Base-by-base conservation (phyloP, 2,329 filamentous ascomycete genomes). In the Camptophora hylomeconis region DNA sequence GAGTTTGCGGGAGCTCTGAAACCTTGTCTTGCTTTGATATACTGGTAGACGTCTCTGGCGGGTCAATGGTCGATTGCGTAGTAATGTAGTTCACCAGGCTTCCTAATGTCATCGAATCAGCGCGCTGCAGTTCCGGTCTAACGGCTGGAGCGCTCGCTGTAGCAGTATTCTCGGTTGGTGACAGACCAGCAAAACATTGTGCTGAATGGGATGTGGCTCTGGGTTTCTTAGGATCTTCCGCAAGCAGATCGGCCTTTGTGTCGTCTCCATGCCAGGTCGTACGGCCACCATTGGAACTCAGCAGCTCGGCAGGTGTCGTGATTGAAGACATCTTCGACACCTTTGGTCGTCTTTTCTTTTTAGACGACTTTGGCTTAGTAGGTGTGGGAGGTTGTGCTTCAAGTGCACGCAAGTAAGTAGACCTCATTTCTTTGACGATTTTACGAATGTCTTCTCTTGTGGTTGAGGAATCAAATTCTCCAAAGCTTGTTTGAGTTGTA, bases 391-490 rank as follows among this genome's bases (percentile, higher is more conserved):
- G 27, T 3, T 32, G 33, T 12, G 35, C 35, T 24, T 46, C 43
- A 10, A 46, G 30, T 12, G 43, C 43, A 20, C 38, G 33, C 4
- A 46, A 32, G 27, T 46, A 46, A 3, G 30, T 45, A 20, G 35
- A 32, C 14, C 43, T 32, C 40, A 46, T 46, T 12, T 42, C 35
- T 20, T 43, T 38, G 12, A 46, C 36, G 17, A 46, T 41, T 16
- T 37, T 38, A 13, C 40, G 35, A n/a, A 46, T 31, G 15, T 45
- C 43, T 7, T 45, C 42, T 30, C 41, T 32, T 14, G 30, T 36
- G 6, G 33, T 35, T 5, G 17, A 17, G n/a, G 34, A 18, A 2
- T 45, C 43, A 7, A 29, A 18, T 18, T 43, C 42, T 5, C 22
- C 35, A 9, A 39, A 14, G 20, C 40, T 45, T n/a, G 38, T 41